Base-by-base conservation (phyloP, 805 yeast genomes). In the Myxozyma kluyveri region DNA sequence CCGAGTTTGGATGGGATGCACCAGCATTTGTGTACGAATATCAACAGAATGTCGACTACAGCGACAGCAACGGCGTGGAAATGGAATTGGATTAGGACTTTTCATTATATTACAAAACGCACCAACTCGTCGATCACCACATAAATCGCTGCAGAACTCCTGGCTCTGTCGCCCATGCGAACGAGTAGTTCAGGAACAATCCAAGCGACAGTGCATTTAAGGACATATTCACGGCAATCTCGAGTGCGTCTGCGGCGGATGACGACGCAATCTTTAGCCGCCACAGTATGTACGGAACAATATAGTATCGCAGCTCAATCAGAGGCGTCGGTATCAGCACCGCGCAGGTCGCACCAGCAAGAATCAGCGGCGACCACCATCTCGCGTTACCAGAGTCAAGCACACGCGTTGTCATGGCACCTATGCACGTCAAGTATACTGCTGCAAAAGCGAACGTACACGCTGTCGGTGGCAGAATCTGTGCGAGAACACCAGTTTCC, bases 281-380 rank as follows among this genome's bases (percentile, higher is more conserved):
- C 81, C 90, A 88, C 36, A 89, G 67, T 10, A 86, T 66, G 64
- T 79, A 82, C 3, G 98, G 97, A 3, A 88, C 62, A 44, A 91
- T 86, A 67, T 84, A 93, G 67, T 93, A 93, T 52, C 99, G 78
- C 44, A 97, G 96, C 68, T 93, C 99, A 63, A 93, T 83, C 58
- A 93, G 73, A 3, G 98, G 99, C 0, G 96, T 83, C 19, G 98
- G 96, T 0, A 86, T 78, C 19, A 93, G 73, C 0, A 93, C 84
- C 4, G 80, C 66, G 1, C 75, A 61, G 0, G 80, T 72, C 39
- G 89, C 83, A 0, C 69, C 67, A 1, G 81, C 48, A 53, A 75
- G 82, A 0, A 82, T 77, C 3, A 79, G 39, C 10, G 56, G 54
- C 6, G 43, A 42, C 29, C 60, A 38, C 19, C 39, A 22, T 27